These are phyloP conservation scores for Penicillium macrosclerotiorum DNA, from an alignment of 495 filamentous ascomycete species.

Conservation along the genomic window DNA sequence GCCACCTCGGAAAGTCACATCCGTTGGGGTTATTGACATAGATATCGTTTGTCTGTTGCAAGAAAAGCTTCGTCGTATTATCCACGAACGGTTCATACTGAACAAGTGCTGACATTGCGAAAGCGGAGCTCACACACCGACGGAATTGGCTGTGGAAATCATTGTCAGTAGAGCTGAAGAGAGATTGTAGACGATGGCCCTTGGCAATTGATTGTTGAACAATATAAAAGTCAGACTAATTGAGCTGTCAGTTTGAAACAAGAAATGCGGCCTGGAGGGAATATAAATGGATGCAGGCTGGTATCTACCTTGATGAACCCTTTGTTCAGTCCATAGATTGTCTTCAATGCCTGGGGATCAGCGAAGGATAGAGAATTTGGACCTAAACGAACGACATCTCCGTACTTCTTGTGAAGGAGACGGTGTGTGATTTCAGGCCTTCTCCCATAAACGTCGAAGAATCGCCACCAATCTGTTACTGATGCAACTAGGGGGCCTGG, in stretches of 20 bases:
- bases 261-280: background rate
- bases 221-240: constrained; percentile 67
- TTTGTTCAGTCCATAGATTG: constrained; percentile 80
- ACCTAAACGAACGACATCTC: constrained; percentile 67
- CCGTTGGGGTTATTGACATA: constrained; percentile 45
- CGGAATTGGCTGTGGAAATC: constrained; percentile 70
- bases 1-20: constrained; percentile 70
- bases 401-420: constrained; percentile 65
- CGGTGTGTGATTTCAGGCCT: constrained; percentile 65
- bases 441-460: constrained; percentile 60
- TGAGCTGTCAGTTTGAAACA: background rate
- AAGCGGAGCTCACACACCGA: constrained; percentile 67
- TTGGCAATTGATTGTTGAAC: constrained; percentile 65
- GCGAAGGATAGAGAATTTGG: constrained; percentile 67
- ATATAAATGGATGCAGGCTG: background rate
- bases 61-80: constrained; percentile 11
- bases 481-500: constrained; percentile 5
- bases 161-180: constrained; percentile 78
- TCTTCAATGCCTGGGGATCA: constrained; percentile 64
- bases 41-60: constrained; percentile 57
- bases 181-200: constrained; percentile 62
- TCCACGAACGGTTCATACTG: constrained; percentile 71
- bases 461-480: constrained; percentile 50
- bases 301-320: constrained; percentile 68
- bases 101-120: constrained; percentile 68